Evolutionary conservation across 106 monocot species (phyloP).

Genomic region (Apostasia shenzhenica): DNA sequence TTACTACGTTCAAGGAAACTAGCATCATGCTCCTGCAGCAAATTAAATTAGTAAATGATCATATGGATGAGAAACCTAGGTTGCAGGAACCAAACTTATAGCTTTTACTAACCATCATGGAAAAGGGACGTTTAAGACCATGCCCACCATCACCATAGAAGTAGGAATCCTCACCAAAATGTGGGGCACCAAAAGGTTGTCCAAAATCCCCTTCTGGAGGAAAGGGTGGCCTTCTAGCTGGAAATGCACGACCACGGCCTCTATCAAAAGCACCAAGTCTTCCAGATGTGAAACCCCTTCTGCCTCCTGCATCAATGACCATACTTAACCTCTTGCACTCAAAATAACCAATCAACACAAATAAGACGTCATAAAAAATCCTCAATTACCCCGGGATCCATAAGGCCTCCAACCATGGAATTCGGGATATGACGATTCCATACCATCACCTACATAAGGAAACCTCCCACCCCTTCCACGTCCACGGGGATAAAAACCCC

Average conservation of each 20-base stretch:
- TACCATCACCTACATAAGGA: constrained; percentile 19
- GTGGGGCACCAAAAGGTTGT: constrained; percentile 30
- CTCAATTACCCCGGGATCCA: constrained; percentile 38
- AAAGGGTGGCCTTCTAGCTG: constrained; percentile 34
- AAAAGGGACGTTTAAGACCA: constrained; percentile 56
- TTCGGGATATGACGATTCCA: constrained; percentile 25
- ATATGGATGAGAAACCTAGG: background rate
- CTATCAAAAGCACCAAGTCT: constrained; percentile 37
- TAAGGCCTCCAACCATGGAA: constrained; percentile 48
- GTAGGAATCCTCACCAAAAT: constrained; percentile 50
- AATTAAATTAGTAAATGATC: background rate
- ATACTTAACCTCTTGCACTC: background rate
- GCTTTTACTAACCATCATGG: constrained; percentile 46
- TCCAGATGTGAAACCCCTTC: constrained; percentile 28
- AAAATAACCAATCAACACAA: background rate
- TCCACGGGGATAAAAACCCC: constrained; percentile 39
- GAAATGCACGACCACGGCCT: constrained; percentile 38
- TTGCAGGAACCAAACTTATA: background rate
- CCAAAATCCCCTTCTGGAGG: constrained; percentile 36
- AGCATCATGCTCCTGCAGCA: constrained; percentile 53
- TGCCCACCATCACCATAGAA: constrained; percentile 44
- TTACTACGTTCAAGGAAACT: constrained; percentile 39
- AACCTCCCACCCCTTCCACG: constrained; percentile 57
- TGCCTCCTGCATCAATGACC: constrained; percentile 29
- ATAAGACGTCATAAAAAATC: background rate